phyloP scores from a whole-genome alignment of 768 basidiomycete species.

The Russula olivacea region DNA sequence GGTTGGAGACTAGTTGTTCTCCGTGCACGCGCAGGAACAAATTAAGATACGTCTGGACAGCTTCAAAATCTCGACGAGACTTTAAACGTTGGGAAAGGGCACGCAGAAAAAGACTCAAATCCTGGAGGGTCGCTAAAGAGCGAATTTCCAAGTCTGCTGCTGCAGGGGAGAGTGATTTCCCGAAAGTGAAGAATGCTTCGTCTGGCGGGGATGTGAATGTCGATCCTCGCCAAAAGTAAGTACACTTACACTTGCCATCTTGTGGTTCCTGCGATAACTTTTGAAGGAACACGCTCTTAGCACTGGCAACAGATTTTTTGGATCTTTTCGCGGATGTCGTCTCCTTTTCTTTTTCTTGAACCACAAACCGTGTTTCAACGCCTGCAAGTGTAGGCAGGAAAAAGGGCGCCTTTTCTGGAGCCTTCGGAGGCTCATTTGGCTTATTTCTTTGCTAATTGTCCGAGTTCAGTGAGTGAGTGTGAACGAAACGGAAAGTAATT shows the following conservation, averaged over 20 bases:
- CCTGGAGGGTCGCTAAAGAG: constrained; percentile 59
- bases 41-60: constrained; percentile 80
- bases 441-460: constrained; percentile 82
- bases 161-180: constrained; percentile 84
- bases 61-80: constrained; percentile 90
- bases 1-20: constrained; percentile 67
- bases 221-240: constrained; percentile 9
- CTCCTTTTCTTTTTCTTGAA: constrained; percentile 39
- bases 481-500: background rate
- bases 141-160: constrained; percentile 88
- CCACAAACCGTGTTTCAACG: constrained; percentile 74
- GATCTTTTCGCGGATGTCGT: constrained; percentile 47
- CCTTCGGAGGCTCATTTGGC: constrained; percentile 92
- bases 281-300: constrained; percentile 66
- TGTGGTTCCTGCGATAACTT: constrained; percentile 51
- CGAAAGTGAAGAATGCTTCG: constrained; percentile 75
- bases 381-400: constrained; percentile 92
- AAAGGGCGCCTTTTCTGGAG: constrained; percentile 93
- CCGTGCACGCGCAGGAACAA: constrained; percentile 84
- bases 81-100: constrained; percentile 67
- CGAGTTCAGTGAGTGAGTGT: background rate
- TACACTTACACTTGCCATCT: constrained; percentile 62
- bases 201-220: constrained; percentile 39
- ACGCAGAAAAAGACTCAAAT: constrained; percentile 61
- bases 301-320: constrained; percentile 44